Evolutionary conservation across 139 green algal genomes (phyloP), one percentile per base, ranked within the genome.

Genomic region (Chlorella sp.): DNA sequence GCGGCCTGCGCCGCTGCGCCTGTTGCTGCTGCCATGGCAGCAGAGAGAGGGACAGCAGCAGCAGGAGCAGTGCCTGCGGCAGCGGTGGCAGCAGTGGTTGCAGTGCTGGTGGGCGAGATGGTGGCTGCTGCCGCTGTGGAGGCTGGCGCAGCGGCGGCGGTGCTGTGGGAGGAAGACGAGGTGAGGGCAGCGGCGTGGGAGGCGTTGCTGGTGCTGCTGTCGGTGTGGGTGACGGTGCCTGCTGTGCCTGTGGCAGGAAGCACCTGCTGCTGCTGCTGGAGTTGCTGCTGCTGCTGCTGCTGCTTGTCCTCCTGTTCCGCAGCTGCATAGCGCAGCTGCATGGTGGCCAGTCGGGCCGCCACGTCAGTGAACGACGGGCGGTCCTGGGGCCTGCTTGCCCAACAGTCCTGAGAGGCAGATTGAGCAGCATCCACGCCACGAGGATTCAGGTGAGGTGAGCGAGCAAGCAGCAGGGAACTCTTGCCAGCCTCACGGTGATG

Each of bases 331-430:
- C n/a, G n/a, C n/a, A n/a, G n/a, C n/a, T n/a, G n/a, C 51, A 62
- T 17, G 14, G 51, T 4, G 20, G 69, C 70, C 61, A 77, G 75
- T 31, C 67, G 26, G 26, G 49, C 59, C 33, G 42, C 55, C 2
- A 86, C 74, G n/a, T 81, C 61, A 14, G 69, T 34, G 63, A 83
- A 84, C 3, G 61, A 50, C n/a, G 81, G 81, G 1, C 81, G 81
- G 6, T 63, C 33, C 3, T 17, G 5, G 10, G 74, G 69, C 5
- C 59, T 22, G n/a, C 26, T 17, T 6, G 60, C 32, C 81, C 81
- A 86, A 73, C 81, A 86, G 14, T 73, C 31, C 68, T 86, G 34
- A 29, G 4, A 31, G 55, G 27, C 24, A 30, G 17, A 31, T 27
- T 10, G 20, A 30, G 17, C 55, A 30, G 55, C 55, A 64, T 64